Conservation (phyloP, 2,329 filamentous ascomycete species). For the Cryphonectria parasitica region DNA sequence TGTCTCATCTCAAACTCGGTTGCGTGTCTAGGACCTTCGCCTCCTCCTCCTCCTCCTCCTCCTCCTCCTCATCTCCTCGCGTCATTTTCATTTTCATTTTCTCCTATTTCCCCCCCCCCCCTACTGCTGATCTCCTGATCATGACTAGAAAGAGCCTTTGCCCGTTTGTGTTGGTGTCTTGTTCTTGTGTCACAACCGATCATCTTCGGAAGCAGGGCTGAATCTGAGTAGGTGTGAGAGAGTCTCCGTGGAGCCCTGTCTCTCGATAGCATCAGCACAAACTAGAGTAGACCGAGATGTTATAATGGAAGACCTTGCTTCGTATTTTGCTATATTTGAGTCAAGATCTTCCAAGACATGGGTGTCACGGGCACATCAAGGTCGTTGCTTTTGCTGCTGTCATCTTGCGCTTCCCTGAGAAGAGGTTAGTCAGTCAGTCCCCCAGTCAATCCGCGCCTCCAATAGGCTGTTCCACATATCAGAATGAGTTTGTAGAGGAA, state of each 20-base stretch:
- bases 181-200: conserved; percentile 25
- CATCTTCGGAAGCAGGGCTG: conserved; percentile 15
- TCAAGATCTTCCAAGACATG: conserved; percentile 25
- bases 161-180: conserved; percentile 7
- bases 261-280: not conserved
- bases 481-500: too few relatives aligned
- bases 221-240: not conserved
- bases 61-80: not conserved
- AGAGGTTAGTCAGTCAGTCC: not conserved
- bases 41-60: too few relatives aligned
- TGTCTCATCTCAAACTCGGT: not conserved
- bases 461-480: not conserved
- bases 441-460: not conserved
- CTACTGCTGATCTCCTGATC: not conserved
- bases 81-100: not conserved
- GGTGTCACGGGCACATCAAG: not conserved
- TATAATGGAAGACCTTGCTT: not conserved
- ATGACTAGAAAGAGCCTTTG: not conserved
- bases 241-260: not conserved
- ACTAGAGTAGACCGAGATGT: conserved; percentile 3
- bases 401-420: too few relatives aligned
- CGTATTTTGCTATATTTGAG: conserved; percentile 5
- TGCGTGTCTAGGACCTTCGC: not conserved
- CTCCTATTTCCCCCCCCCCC: too few relatives aligned
- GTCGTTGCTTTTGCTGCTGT: conserved; percentile 6